Base-by-base conservation (phyloP, 768 basidiomycete species). In the Mycena sanguinolenta region DNA sequence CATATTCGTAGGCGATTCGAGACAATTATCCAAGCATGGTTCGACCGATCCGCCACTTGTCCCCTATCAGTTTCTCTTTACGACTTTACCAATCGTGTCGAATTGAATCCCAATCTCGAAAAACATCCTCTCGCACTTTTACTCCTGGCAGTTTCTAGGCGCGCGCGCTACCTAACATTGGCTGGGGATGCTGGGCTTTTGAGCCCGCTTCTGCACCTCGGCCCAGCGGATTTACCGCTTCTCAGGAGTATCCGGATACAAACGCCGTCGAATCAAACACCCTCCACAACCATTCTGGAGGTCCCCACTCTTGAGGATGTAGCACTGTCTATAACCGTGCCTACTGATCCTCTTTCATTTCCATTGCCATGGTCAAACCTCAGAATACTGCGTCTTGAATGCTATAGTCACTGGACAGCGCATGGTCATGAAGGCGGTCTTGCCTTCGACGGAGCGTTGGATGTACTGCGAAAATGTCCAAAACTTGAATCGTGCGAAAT, bases 391-490 rank as follows among this genome's bases (percentile, higher is more conserved):
- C 27, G 12, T 19, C 49, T 62, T 14, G 21, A 23, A 23, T 50
- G 32, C 32, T 50, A 23, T 50, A 32, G 32, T 25, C 4, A 13
- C 12, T 49, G 44, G 46, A 49, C 28, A 13, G 59, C 17, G 3
- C 46, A 36, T 9, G 60, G 49, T 50, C 21, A 9, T 9, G 2
- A 30, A 34, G 30, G 60, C 32, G n/a, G 60, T 32, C n/a, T 52
- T 4, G 49, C 25, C 46, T n/a, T 28, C 19, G 16, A 3, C n/a
- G 52, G 23, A 7, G 62, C 32, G 5, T 28, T 63, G 54, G 57
- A 58, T 4, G 10, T 65, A 9, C 65, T 65, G 32, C 65, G 46
- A 30, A 58, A 44, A 36, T 58, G 62, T 36, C 53, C 62, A 19
- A 54, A 55, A 17, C 62, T 63, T 28, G 13, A 21, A 25, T 21